Evolutionary conservation across 2,329 filamentous ascomycete genomes (phyloP).

Genomic region (Sporothrix pallida): DNA sequence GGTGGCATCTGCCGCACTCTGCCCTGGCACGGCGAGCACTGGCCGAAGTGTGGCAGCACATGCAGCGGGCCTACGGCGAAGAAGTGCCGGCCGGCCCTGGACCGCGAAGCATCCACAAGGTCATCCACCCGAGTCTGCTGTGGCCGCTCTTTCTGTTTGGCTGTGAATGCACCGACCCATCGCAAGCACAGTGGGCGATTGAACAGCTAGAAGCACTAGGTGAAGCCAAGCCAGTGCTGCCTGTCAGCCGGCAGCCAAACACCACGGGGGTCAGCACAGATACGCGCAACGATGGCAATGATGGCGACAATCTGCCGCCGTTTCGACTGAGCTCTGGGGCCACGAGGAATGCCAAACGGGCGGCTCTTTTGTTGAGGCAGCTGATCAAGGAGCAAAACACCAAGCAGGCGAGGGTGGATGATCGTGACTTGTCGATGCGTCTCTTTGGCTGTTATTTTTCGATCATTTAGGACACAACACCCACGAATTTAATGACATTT

Average conservation of each 20-base stretch:
- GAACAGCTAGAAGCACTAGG: background rate
- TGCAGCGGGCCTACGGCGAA: background rate
- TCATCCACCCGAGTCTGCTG: background rate
- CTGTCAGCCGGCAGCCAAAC: background rate
- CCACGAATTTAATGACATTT: no score
- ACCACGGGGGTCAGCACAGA: background rate
- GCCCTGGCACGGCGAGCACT: background rate
- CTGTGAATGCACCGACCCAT: background rate
- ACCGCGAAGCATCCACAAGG: background rate
- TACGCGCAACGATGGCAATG: background rate
- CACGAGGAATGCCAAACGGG: background rate
- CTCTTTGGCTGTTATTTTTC: background rate
- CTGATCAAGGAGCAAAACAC: background rate
- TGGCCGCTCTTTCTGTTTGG: background rate
- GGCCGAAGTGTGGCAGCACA: conserved; percentile 9
- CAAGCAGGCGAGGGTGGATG: background rate
- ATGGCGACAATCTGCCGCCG: background rate
- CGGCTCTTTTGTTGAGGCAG: background rate
- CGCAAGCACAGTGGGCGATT: background rate
- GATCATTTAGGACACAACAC: background rate
- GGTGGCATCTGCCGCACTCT: conserved; percentile 16
- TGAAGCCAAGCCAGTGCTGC: background rate
- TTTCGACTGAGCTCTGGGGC: background rate
- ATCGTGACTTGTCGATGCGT: background rate
- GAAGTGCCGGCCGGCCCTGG: background rate